Percentiles rank a stretch among this genome's conserved stretches.
phyloP scores from a whole-genome alignment of 139 green algal genomes.

The Haematococcus sp. region DNA sequence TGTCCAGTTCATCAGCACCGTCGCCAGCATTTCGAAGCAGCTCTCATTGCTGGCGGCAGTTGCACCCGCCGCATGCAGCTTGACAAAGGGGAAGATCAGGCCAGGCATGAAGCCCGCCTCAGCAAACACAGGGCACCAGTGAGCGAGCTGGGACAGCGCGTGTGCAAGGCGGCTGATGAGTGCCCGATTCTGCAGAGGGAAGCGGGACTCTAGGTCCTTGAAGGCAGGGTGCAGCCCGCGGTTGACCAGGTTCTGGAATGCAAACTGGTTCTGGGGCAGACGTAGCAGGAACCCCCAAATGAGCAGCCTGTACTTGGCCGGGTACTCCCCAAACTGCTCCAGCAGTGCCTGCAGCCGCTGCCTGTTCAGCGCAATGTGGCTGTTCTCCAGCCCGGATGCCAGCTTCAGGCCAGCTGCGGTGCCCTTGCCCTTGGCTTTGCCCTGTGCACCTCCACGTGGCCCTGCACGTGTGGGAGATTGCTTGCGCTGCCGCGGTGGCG shows the following conservation, averaged over 20 bases:
- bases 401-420: too few species aligned
- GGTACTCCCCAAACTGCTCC: conserved; percentile 60
- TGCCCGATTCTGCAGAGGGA: background rate
- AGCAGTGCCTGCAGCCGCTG: conserved; percentile 52
- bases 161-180: conserved; percentile 37
- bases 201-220: conserved; percentile 18
- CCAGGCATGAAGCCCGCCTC: conserved; percentile 52
- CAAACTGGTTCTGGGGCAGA: conserved; percentile 58
- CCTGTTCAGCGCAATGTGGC: conserved; percentile 27
- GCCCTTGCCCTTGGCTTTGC: too few species aligned
- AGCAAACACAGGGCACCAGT: conserved; percentile 62
- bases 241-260: conserved; percentile 49
- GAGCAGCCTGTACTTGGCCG: conserved; percentile 50
- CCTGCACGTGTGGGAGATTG: background rate
- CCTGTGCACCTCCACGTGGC: too few species aligned
- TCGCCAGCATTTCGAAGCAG: conserved; percentile 49
- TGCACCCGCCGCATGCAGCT: conserved; percentile 36
- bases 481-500: background rate
- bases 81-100: conserved; percentile 64
- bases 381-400: too few species aligned
- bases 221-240: conserved; percentile 45
- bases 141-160: conserved; percentile 56
- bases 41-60: conserved; percentile 22
- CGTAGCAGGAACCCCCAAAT: conserved; percentile 58
- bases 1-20: conserved; percentile 53